These are phyloP conservation scores for Rhytidiadelphus loreus DNA, from an alignment of 225 moss, liverwort and hornwort species.

Conservation along the genomic window DNA sequence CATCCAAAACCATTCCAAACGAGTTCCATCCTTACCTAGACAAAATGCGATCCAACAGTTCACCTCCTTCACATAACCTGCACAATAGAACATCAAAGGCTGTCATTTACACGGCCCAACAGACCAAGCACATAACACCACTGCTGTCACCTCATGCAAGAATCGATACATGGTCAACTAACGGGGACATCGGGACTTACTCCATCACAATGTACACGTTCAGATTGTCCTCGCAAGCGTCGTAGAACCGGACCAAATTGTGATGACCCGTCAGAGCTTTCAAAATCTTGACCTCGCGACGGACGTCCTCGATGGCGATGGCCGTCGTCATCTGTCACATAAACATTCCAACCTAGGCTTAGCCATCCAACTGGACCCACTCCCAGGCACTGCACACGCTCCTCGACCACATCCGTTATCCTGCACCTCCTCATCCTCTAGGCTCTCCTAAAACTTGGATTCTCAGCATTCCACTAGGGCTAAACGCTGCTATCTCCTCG, in stretches of 20 bases:
- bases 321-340: constrained; percentile 86
- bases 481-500: not conserved
- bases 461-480: not conserved
- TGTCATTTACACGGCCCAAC: not conserved
- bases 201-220: constrained; percentile 99
- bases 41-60: constrained; percentile 84
- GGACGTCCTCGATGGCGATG: constrained; percentile 96
- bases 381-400: not conserved
- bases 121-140: not conserved
- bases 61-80: constrained; percentile 96
- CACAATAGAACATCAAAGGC: not conserved
- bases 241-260: constrained; percentile 85
- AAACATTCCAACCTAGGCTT: not conserved
- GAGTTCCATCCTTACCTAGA: constrained; percentile 31
- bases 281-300: constrained; percentile 91
- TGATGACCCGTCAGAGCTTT: constrained; percentile 89
- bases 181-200: constrained; percentile 28
- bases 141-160: not conserved
- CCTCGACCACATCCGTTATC: not conserved
- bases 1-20: not conserved
- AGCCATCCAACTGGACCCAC: not conserved
- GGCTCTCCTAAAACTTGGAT: not conserved
- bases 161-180: not conserved
- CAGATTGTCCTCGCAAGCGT: constrained; percentile 88
- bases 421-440: not conserved